Evolutionary conservation across 108 stramenopile species (phyloP).

Genomic region (Pseudonitzschia pungens): DNA sequence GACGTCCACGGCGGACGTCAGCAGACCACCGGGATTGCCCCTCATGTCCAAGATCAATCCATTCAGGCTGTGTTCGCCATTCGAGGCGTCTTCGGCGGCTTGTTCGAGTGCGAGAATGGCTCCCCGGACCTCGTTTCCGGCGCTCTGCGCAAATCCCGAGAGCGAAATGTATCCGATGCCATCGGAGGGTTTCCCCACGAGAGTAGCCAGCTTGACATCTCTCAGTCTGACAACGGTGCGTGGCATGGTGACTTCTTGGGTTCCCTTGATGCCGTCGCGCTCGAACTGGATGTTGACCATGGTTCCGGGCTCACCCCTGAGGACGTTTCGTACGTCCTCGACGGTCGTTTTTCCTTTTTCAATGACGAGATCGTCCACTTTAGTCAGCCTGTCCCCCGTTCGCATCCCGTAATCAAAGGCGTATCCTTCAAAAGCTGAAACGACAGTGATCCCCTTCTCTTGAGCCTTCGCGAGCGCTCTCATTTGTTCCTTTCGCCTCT

Average conservation of each 20-base stretch:
- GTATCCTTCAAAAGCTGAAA: constrained; percentile 92
- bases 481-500: constrained; percentile 39
- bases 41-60: constrained; percentile 91
- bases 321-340: constrained; percentile 83
- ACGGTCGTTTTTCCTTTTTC: constrained; percentile 54
- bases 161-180: constrained; percentile 92
- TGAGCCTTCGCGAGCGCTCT: constrained; percentile 49
- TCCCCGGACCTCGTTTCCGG: constrained; percentile 80
- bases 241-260: constrained; percentile 64
- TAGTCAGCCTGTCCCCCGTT: constrained; percentile 74
- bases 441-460: constrained; percentile 79
- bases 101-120: constrained; percentile 73
- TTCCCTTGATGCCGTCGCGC: constrained; percentile 68
- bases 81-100: constrained; percentile 55
- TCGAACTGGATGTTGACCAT: constrained; percentile 71
- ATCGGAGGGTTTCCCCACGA: constrained; percentile 75
- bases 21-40: constrained; percentile 94
- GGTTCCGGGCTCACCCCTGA: constrained; percentile 87
- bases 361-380: constrained; percentile 72
- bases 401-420: constrained; percentile 84
- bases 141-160: constrained; percentile 85
- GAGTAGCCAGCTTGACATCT: constrained; percentile 83
- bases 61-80: constrained; percentile 52
- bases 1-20: constrained; percentile 93
- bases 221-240: constrained; percentile 74